Base-by-base conservation (phyloP, 2,329 filamentous ascomycete species). In the Fusarium sp. region DNA sequence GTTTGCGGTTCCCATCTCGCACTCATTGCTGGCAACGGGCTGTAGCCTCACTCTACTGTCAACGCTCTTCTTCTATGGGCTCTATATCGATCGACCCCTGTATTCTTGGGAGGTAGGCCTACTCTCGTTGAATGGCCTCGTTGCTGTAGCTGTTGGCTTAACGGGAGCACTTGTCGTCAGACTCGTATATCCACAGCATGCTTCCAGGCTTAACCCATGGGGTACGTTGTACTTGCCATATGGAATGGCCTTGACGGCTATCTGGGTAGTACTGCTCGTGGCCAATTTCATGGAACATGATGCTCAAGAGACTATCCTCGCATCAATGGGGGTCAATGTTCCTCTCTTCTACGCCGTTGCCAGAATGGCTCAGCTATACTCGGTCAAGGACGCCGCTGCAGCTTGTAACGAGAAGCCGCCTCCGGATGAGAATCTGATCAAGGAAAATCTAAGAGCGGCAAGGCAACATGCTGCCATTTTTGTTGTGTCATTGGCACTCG, bases 291-390 rank as follows among this genome's bases (percentile, higher is more conserved):
- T 45, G 1, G 25, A 23, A 3, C 9, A 37, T 23, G 37, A 46
- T 10, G 58, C 48, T 9, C 50, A 29, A 3, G n/a, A 50, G 8
- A 46, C 41, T 14, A 19, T 61, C 8, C 36, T 70, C 29, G 44
- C 46, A n/a, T 59, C 67, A 5, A n/a, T 59, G 15, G 57, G 56
- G 9, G 35, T 69, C 8, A 69, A 43, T 21, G 23, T 58, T 3
- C 64, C 67, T 19, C 39, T 70, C 6, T 66, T 69, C 15, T 61
- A 64, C 8, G 36, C 53, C 6, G 10, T 62, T 32, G 53, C 66
- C 9, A 53, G 49, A 14, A 8, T 66, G 5, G 63, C 66, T 5
- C 63, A 69, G 38, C 57, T 61, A 36, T 58, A 61, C 42, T 49
- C 65, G 9, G 60, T 46, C 25, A 54, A 49, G 21, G 62, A 69